Evolutionary conservation across 345 rosid species (phyloP).

Genomic region (Excoecaria agallocha): DNA sequence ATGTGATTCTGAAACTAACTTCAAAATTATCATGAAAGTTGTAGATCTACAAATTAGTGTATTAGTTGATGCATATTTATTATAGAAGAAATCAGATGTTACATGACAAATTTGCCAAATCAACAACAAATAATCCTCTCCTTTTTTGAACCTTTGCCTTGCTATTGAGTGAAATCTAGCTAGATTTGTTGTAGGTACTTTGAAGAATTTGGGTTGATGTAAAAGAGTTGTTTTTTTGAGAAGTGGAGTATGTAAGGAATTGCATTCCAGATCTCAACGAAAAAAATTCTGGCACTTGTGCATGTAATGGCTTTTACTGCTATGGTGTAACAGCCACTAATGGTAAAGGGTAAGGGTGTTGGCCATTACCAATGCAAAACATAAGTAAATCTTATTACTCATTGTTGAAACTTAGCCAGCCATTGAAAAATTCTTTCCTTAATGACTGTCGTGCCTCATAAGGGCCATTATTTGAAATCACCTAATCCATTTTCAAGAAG

Average conservation of each 20-base stretch:
- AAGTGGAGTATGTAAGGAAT: neutral
- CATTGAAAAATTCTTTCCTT: neutral
- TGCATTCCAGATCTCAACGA: neutral
- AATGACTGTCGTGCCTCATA: neutral
- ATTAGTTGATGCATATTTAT: neutral
- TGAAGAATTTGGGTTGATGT: neutral
- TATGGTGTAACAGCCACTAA: neutral
- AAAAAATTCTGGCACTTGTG: neutral
- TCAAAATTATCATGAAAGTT: neutral
- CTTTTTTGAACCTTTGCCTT: neutral
- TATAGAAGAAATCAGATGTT: neutral
- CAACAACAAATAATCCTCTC: neutral
- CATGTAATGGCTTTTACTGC: neutral
- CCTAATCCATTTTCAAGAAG: neutral
- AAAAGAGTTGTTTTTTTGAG: neutral
- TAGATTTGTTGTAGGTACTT: neutral
- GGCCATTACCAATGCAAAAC: neutral
- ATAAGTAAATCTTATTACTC: neutral
- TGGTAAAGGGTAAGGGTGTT: neutral
- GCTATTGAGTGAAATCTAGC: neutral
- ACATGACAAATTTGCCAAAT: neutral
- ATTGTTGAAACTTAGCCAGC: neutral
- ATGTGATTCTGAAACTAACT: neutral
- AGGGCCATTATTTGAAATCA: neutral
- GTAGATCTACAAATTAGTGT: neutral